phyloP scores from a whole-genome alignment of 495 filamentous ascomycete species.

The Baudoinia panamericana region DNA sequence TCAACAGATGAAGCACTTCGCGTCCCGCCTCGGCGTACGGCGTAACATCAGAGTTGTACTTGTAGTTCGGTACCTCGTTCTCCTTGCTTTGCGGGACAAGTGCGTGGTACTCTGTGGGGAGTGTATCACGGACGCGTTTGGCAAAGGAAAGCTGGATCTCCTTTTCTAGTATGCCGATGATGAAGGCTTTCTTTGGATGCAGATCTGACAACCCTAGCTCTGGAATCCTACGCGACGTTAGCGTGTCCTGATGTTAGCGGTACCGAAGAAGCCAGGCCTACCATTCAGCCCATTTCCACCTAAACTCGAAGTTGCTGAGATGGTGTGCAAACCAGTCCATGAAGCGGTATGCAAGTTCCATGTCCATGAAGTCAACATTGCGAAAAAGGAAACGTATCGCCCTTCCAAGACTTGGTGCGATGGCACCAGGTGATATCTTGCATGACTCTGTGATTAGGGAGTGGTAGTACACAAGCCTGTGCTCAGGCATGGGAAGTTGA shows the following conservation, averaged over 20 bases:
- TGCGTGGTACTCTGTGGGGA: conserved; percentile 70
- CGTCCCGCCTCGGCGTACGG: conserved; percentile 70
- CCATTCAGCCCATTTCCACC: conserved; percentile 99
- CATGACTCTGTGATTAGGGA: conserved; percentile 86
- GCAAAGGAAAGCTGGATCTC: conserved; percentile 95
- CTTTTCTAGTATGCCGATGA: conserved; percentile 81
- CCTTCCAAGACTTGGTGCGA: conserved; percentile 86
- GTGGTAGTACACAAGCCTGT: conserved; percentile 95
- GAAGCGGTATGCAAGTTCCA: conserved; percentile 78
- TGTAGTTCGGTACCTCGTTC: conserved; percentile 86
- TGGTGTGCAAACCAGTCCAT: conserved; percentile 98
- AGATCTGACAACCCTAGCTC: conserved; percentile 64
- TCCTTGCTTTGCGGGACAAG: conserved; percentile 80
- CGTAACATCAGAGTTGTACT: conserved; percentile 62
- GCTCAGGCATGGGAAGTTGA: conserved; percentile 72
- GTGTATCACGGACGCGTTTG: conserved; percentile 83
- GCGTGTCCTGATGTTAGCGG: background rate
- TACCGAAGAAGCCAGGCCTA: conserved; percentile 24
- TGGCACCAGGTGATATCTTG: conserved; percentile 86
- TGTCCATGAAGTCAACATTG: conserved; percentile 64
- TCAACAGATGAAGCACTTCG: conserved; percentile 64
- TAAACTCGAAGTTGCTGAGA: conserved; percentile 96
- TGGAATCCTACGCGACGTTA: conserved; percentile 44
- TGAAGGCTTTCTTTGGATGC: conserved; percentile 85
- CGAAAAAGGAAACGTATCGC: conserved; percentile 87